Evolutionary conservation across 345 rosid species (phyloP), one percentile per base, ranked within the genome.

Genomic region (Cardiospermum halicacabum): DNA sequence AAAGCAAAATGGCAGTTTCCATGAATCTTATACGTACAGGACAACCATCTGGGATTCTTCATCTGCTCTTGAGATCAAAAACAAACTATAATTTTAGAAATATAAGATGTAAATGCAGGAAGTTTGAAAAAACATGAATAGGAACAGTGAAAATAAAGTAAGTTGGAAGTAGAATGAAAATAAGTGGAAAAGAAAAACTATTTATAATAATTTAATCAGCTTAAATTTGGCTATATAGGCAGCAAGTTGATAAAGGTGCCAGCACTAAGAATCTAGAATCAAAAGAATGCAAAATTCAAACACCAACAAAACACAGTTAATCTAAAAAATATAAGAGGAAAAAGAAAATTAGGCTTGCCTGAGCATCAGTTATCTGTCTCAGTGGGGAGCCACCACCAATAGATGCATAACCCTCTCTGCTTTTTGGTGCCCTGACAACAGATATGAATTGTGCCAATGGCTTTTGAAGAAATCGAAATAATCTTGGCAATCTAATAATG

Each of bases 301-400:
- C 49, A 25, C 16, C 28, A 31, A 43, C 1, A 51, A 58, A 42
- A 26, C 27, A 8, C 36, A 43, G 4, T 22, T 25, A 24, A 59
- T 25, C 43, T 25, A 47, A 11, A 10, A 42, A 43, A 26, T 18
- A 7, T 1, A 47, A 47, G 51, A 13, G 11, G 4, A 22, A 54
- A 34, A 56, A 30, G 1, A 31, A 50, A 34, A 56, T 1, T 27
- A 50, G 40, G 10, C 72, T 36, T 80, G 72, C 98, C 94, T 93
- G 98, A 34, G 86, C 87, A 88, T 93, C 94, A 53, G 98, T 90
- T n/a, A 93, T 93, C 71, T 53, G 74, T 32, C 98, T 86, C 67
- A 93, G 80, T 30, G 98, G 98, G 66, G 98, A 90, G 73, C 98
- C 98, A 21, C 98, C 98, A 57, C 97, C 98, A 68, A 93, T 93